Conservation (phyloP, 2,329 filamentous ascomycete species). For the Trichophyton rubrum region DNA sequence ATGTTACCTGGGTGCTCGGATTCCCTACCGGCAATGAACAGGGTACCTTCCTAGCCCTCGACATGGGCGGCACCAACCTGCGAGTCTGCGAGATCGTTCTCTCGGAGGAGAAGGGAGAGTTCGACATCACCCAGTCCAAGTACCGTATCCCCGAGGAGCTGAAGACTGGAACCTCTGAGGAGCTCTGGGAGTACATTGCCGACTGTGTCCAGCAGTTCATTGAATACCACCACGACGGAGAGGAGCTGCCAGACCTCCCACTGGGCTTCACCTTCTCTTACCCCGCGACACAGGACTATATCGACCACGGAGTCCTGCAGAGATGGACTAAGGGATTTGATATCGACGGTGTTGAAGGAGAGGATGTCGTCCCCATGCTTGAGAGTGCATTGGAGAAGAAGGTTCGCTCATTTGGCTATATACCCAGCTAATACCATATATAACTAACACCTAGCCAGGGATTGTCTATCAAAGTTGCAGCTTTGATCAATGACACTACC, state of each 20-base stretch:
- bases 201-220: slow-evolving; percentile 87
- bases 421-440: too few species aligned
- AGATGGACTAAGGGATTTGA: slow-evolving; percentile 98
- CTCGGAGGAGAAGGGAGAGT: slow-evolving; percentile 75
- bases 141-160: slow-evolving; percentile 90
- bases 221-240: slow-evolving; percentile 62
- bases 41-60: slow-evolving; percentile 76
- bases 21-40: slow-evolving; percentile 79
- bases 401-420: slow-evolving; percentile 30
- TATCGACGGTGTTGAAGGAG: slow-evolving; percentile 77
- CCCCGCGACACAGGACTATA: slow-evolving; percentile 82
- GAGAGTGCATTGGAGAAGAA: slow-evolving; percentile 61
- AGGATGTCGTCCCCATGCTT: slow-evolving; percentile 82
- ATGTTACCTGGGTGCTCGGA: slow-evolving; percentile 89
- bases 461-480: slow-evolving; percentile 82
- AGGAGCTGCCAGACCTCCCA: slow-evolving; percentile 50
- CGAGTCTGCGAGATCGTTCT: slow-evolving; percentile 83
- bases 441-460: slow-evolving; percentile 38
- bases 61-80: slow-evolving; percentile 94
- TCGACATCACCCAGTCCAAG: slow-evolving; percentile 91
- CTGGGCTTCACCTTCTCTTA: slow-evolving; percentile 96
- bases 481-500: slow-evolving; percentile 94
- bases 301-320: slow-evolving; percentile 84
- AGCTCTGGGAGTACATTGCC: slow-evolving; percentile 90
- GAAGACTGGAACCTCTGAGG: slow-evolving; percentile 69